These are phyloP conservation scores for Neonectria hederae DNA, from an alignment of 2,329 filamentous ascomycete genomes.

Conservation along the genomic window DNA sequence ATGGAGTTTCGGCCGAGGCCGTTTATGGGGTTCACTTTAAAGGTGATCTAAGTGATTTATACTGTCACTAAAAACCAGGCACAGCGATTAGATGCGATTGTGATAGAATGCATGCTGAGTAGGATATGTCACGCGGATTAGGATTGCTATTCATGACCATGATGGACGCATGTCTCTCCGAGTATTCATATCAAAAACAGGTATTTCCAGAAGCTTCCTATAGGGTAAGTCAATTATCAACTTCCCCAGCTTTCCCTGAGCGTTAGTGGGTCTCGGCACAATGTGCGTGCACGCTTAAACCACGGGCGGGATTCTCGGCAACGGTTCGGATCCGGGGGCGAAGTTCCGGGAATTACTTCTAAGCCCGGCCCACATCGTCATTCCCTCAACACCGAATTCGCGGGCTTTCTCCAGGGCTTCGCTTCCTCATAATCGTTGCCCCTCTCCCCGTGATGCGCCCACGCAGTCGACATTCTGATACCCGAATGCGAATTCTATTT, in stretches of 20 bases:
- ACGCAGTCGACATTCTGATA: conserved; percentile 12
- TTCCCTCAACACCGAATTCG: conserved; percentile 40
- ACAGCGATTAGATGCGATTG: background rate
- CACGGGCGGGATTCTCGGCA: conserved; percentile 31
- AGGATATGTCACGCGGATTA: too few relatives aligned
- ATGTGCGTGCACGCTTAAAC: conserved; percentile 38
- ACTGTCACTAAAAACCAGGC: background rate
- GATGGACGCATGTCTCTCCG: too few relatives aligned
- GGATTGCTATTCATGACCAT: background rate
- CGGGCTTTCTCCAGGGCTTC: conserved; percentile 34
- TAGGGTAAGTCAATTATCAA: conserved; percentile 26
- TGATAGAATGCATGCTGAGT: background rate
- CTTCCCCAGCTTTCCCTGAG: conserved; percentile 5
- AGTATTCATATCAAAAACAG: background rate
- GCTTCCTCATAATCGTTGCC: conserved; percentile 16
- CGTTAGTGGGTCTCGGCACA: conserved; percentile 30
- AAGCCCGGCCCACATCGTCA: conserved; percentile 41
- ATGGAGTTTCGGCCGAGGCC: background rate
- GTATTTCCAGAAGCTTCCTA: conserved; percentile 19
- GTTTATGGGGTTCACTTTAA: background rate
- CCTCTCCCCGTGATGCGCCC: conserved; percentile 19
- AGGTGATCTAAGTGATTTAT: background rate
- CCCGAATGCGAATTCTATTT: conserved; percentile 4
- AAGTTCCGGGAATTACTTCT: conserved; percentile 39
- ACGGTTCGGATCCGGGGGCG: conserved; percentile 27